Evolutionary conservation across 139 green algal genomes (phyloP).

Genomic region (Coelastrella sp.): DNA sequence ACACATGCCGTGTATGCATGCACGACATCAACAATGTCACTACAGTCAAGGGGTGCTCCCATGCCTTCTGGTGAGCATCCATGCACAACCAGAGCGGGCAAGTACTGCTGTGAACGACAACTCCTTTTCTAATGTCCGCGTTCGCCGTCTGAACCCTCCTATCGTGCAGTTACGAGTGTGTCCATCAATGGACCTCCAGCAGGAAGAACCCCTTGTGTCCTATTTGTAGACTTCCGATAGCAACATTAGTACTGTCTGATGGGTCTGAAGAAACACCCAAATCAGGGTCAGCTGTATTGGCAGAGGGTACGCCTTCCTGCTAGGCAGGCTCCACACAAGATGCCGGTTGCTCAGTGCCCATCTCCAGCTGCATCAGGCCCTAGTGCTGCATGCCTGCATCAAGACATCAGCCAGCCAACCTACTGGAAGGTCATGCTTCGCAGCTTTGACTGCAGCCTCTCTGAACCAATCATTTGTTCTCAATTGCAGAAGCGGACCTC

Average conservation of each 20-base stretch:
- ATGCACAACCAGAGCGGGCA: not conserved
- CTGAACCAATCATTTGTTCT: too few species aligned
- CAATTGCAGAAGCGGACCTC: conserved; percentile 20
- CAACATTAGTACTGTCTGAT: not conserved
- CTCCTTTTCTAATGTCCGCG: too few species aligned
- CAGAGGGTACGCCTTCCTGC: not conserved
- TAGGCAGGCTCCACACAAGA: too few species aligned
- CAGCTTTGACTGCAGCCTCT: too few species aligned
- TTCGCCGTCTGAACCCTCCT: not conserved
- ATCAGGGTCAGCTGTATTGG: not conserved
- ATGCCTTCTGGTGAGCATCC: conserved; percentile 39
- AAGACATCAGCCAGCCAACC: not conserved
- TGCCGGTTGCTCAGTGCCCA: too few species aligned
- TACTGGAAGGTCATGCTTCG: not conserved
- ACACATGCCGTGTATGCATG: conserved; percentile 30
- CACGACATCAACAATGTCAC: not conserved
- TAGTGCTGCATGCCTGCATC: not conserved
- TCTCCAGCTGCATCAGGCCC: not conserved
- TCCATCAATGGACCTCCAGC: conserved; percentile 23
- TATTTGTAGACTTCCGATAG: not conserved
- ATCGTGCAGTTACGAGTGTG: conserved; percentile 7
- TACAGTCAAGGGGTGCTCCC: conserved; percentile 18
- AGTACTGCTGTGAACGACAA: not conserved
- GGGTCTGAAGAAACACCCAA: not conserved
- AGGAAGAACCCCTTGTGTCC: conserved; percentile 3